Evolutionary conservation across 2,329 filamentous ascomycete genomes (phyloP).

Genomic region (Fusarium oxysporum): DNA sequence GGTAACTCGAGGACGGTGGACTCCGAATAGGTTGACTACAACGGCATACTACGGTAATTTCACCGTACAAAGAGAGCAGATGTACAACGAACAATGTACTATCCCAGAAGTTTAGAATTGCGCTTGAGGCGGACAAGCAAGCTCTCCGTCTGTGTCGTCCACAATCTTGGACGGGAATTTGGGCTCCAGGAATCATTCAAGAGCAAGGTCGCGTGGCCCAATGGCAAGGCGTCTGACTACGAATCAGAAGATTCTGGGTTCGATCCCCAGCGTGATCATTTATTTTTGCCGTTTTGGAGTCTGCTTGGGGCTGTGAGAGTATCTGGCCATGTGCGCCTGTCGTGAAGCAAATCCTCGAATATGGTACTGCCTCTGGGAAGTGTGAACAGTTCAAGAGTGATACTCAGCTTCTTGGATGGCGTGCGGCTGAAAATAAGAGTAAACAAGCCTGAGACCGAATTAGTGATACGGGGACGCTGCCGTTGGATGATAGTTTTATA

Average conservation of each 20-base stretch:
- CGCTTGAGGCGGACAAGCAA: neutral
- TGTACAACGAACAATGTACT: neutral
- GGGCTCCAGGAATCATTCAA: conserved; percentile 12
- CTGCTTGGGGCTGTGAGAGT: neutral
- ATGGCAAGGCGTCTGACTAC: conserved; percentile 51
- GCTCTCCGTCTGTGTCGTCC: neutral
- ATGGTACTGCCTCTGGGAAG: neutral
- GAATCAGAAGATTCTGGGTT: conserved; percentile 51
- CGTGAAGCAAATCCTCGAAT: neutral
- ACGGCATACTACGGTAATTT: neutral
- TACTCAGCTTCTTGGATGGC: neutral
- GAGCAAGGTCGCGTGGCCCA: conserved; percentile 44
- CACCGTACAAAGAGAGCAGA: neutral
- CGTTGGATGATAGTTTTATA: neutral
- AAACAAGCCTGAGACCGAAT: neutral
- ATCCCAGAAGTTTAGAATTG: neutral
- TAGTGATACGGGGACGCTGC: neutral
- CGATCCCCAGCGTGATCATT: conserved; percentile 45
- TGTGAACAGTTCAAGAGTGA: neutral
- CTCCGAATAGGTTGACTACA: neutral
- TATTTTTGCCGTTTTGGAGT: conserved; percentile 5
- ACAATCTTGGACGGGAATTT: neutral
- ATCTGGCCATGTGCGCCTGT: neutral
- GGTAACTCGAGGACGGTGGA: neutral
- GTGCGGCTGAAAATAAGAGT: neutral